Evolutionary conservation across 805 yeast genomes (phyloP), one percentile per base, ranked within the genome.

Genomic region (Ogataea glucozyma): DNA sequence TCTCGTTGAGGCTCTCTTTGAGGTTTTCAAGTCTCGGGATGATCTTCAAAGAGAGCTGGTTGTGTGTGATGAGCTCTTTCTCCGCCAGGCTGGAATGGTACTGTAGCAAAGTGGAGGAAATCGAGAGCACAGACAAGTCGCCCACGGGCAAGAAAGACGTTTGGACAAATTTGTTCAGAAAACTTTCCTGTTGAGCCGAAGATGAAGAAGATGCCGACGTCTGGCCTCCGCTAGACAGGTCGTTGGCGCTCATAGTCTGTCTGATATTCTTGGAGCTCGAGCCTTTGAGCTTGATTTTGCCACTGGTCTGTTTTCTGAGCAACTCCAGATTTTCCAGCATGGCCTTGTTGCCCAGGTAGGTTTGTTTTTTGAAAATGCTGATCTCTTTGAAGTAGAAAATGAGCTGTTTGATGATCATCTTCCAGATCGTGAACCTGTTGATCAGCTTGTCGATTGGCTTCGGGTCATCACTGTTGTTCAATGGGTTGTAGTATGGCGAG

Each of bases 21-120:
- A 78, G 69, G 51, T 76, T 79, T 49, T 78, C 82, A 38, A 78
- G 61, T 54, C 77, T 71, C 38, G 83, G 83, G 16, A 78, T 67
- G 26, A 78, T 65, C 43, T 73, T 66, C 33, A 64, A 59, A 29
- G 71, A 70, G 44, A 78, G 62, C 31, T 76, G 80, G 57, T 75
- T 76, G 48, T 72, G 69, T 0, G 82, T 76, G 40, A 69, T 75
- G 51, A 67, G 71, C 53, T 75, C 77, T 43, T 71, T 70, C 46
- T 78, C 71, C 19, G 63, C 60, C 20, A 66, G 38, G 17, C 47
- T 43, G 34, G 52, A 51, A 46, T 66, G 71, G 41, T 56, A 59
- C 36, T 58, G 58, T 29, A 50, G 57, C 35, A 65, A 50, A 1
- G 67, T 58, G 4, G 62, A 43, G 4, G 69, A 57, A 10, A 66